Base-by-base conservation (phyloP, 164 flowering plant genomes). In the Tinospora cordifolia region DNA sequence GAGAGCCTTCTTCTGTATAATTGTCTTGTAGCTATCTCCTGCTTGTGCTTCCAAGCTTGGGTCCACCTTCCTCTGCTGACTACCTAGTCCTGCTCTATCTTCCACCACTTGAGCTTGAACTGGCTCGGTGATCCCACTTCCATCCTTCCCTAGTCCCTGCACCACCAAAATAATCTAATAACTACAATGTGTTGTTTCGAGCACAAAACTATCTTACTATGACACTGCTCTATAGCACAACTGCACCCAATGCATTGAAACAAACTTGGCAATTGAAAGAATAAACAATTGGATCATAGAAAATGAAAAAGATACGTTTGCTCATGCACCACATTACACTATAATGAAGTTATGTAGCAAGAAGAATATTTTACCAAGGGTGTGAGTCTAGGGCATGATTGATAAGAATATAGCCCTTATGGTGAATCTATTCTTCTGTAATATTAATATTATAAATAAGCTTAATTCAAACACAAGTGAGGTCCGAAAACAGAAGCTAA, bases 141-240 rank as follows among this genome's bases (percentile, higher is more conserved):
- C 97, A 80, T 95, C 97, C 82, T 84, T 95, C 12, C 99, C 99
- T 47, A 92, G 76, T 59, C 99, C 99, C 98, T 95, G 82, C 15
- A 3, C 63, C 9, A 72, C 62, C 62, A 74, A 51, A 41, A 71
- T 75, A 70, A 64, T 58, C 69, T 49, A 47, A 27, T 6, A 76
- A 17, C 8, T 8, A 64, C 3, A n/a, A 64, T 14, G 11, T 8
- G 46, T 34, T 17, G 10, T 64, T 64, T n/a, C n/a, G 36, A 30
- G 22, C 10, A 11, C 26, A 25, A 26, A 22, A 58, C 51, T 51
- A 36, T 22, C 54, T 8, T 21, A 62, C 36, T 26, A 66, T 70
- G 51, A 75, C 40, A 70, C 41, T 27, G 36, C 36, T 14, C 8
- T 7, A 5, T 44, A 10, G 47, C 47, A 11, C n/a, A 2, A 54